These are phyloP conservation scores for Aquilaria agallochum DNA, from an alignment of 441 rosid species.

Conservation along the genomic window DNA sequence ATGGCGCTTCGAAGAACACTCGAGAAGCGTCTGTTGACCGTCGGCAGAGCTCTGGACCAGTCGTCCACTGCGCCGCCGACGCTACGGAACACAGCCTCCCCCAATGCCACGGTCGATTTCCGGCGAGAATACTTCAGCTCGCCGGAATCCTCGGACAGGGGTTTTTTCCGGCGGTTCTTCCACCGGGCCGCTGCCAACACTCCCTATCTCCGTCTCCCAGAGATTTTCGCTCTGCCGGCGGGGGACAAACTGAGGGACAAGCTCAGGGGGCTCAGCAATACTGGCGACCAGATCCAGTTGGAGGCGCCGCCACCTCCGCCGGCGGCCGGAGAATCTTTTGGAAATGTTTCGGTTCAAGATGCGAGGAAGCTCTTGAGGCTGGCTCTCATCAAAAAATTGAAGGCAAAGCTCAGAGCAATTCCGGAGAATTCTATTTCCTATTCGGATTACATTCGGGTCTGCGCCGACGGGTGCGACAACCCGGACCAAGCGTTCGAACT, in stretches of 20 bases:
- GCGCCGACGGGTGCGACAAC: slow-evolving; percentile 36
- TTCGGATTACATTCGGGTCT: slow-evolving; percentile 32
- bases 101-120: slow-evolving; percentile 19
- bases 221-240: slow-evolving; percentile 40
- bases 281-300: slow-evolving; percentile 30
- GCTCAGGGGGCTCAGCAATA: slow-evolving; percentile 28
- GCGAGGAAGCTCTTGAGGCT: slow-evolving; percentile 47
- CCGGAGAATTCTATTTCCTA: slow-evolving; percentile 36
- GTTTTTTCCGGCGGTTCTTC: slow-evolving; percentile 40
- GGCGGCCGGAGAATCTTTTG: slow-evolving; percentile 4
- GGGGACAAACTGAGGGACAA: slow-evolving; percentile 50
- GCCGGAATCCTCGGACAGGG: slow-evolving; percentile 25
- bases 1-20: slow-evolving; percentile 56
- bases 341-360: slow-evolving; percentile 29
- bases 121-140: slow-evolving; percentile 38
- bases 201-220: slow-evolving; percentile 21
- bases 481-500: slow-evolving; percentile 33
- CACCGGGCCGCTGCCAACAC: slow-evolving; percentile 34
- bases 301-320: slow-evolving; percentile 25
- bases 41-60: slow-evolving; percentile 12
- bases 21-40: slow-evolving; percentile 32
- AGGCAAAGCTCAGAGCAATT: slow-evolving; percentile 38
- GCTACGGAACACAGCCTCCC: slow-evolving; percentile 11
- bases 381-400: slow-evolving; percentile 38
- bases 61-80: slow-evolving; percentile 13